Base-by-base conservation (phyloP, 2,329 filamentous ascomycete species). In the Zopfia rhizophila region DNA sequence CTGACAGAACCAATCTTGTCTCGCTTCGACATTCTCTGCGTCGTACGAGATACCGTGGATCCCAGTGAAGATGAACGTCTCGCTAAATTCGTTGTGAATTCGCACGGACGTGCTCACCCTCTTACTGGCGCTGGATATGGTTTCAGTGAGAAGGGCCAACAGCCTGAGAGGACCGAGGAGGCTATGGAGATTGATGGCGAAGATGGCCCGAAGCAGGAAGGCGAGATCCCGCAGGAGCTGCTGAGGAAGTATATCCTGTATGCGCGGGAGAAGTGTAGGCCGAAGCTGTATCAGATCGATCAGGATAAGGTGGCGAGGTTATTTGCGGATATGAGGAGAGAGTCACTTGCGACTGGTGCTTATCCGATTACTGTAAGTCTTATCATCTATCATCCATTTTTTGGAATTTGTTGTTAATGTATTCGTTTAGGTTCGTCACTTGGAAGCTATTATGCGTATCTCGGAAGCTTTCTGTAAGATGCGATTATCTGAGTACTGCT, bases 161-260 rank as follows among this genome's bases (percentile, higher is more conserved):
- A 53, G 10, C 38, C 49, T 3, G 47, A 61, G 76, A 80, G 2
- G 73, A 79, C n/a, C 13, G 72, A 67, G 8, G 68, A 72, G 13
- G 78, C 76, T 2, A 75, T 80, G 48, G 77, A 83, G 46, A 71
- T 75, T 11, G 72, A 78, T 6, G 71, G 68, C 3, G 80, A 83
- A 17, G 69, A 72, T 22, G 65, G 74, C 48, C 79, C 80, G 3
- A 76, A 78, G 51, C 78, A 80, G 48, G 77, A 80, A 53, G 87
- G 87, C 40, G 88, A 94, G 53, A 95, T 99, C 42, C 85, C 91
- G 0, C 94, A 99, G 68, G 90, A 94, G 60, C 78, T 99, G 32
- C 77, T 99, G 56, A 82, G 94, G 56, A 99, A 99, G 75, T 99
- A 97, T 72, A 99, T 99, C 59, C 81, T 97, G 13, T 99, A 97